Conservation (phyloP, 495 filamentous ascomycete species). For the Jackrogersella multiformis region DNA sequence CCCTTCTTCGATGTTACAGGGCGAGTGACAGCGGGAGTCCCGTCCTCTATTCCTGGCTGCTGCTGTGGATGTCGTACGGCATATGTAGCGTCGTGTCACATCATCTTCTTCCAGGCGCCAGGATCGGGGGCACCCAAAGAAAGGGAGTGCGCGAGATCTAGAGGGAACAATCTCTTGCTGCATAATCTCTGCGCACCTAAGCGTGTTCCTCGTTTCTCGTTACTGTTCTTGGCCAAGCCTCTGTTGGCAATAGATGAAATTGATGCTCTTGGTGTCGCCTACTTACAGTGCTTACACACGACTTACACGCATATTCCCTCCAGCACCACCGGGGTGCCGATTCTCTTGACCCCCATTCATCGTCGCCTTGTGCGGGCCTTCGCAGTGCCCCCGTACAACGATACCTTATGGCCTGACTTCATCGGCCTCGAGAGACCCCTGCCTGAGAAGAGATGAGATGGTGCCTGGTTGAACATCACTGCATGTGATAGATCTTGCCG, state of each 20-base stretch:
- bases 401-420: constrained; percentile 13
- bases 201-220: constrained; percentile 48
- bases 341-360: not conserved
- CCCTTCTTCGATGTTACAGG: constrained; percentile 27
- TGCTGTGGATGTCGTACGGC: constrained; percentile 43
- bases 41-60: constrained; percentile 36
- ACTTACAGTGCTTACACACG: constrained; percentile 31
- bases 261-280: constrained; percentile 37
- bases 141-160: constrained; percentile 48
- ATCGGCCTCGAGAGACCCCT: not conserved
- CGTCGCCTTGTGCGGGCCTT: constrained; percentile 21
- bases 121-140: constrained; percentile 40
- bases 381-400: constrained; percentile 24
- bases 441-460: not conserved
- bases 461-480: constrained; percentile 10
- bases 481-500: constrained; percentile 28
- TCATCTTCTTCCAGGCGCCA: constrained; percentile 42
- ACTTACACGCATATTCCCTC: constrained; percentile 40
- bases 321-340: not conserved
- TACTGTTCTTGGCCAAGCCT: constrained; percentile 46
- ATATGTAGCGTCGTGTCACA: constrained; percentile 43
- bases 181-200: constrained; percentile 49
- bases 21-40: constrained; percentile 32
- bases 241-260: constrained; percentile 41
- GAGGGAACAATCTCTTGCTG: constrained; percentile 44